Base-by-base conservation (phyloP, 2,329 filamentous ascomycete genomes). In the Myriosclerotinia scirpicola region DNA sequence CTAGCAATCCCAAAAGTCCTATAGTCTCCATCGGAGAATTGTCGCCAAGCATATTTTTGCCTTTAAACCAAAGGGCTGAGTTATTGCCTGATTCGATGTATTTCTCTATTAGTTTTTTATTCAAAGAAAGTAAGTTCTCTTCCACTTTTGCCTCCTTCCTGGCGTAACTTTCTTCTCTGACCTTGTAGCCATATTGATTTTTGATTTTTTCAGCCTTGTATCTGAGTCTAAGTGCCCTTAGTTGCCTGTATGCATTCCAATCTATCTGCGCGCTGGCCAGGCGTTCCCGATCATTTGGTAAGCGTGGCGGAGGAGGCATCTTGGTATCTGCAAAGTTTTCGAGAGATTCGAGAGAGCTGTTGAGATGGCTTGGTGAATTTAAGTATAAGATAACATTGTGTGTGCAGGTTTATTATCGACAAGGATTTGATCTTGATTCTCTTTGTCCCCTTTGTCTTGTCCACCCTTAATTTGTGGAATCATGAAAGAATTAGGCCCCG, bases 281-380 rank as follows among this genome's bases (percentile, higher is more conserved):
- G n/a, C 58, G 58, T 1, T 26, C 22, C 30, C 22, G 1, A 8
- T 8, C 7, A 14, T 14, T 50, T 50, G 48, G 9, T 22, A 22
- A n/a, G n/a, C 12, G 12, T 22, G 56, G 56, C 20, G 42, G 56
- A 60, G 56, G 42, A 36, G 58, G 30, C 58, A 61, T 61, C 58
- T 50, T 61, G 46, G 40, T 38, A 17, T 38, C 5, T 61, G 50
- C 20, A 50, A 4, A 20, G 3, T 20, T 15, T 40, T 61, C 26
- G 3, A 14, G 44, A 7, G 26, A 20, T 17, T 38, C 14, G 20
- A 3, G 7, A 20, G 30, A 38, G n/a, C 14, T 26, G 9, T 50
- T 22, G 20, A 12, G 40, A 52, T 14, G 8, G 15, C 30, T n/a
- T 14, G 34, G 12, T 42, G 11, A 54, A 30, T 9, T 20, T 42